A percentile compares a stretch with the other conserved stretches of the same genome.
These are phyloP conservation scores for Kokia cookei DNA, from an alignment of 441 rosid genomes.

Conservation along the genomic window DNA sequence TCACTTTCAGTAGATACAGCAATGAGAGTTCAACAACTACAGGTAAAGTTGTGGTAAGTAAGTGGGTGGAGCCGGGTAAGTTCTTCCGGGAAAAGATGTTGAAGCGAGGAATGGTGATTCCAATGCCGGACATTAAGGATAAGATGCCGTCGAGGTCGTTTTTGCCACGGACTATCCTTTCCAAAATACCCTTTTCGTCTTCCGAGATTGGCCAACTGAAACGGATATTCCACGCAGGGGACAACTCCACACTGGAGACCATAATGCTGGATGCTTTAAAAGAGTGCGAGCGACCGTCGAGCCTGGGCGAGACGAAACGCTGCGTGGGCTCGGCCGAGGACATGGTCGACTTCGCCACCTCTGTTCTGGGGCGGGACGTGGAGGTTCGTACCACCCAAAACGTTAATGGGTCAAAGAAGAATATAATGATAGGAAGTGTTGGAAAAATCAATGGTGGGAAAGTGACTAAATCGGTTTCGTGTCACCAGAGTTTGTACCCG, in stretches of 20 bases:
- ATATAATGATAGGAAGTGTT: conserved; percentile 61
- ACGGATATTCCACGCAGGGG: conserved; percentile 60
- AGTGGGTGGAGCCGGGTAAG: conserved; percentile 93
- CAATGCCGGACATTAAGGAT: conserved; percentile 88
- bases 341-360: conserved; percentile 77
- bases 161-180: conserved; percentile 65
- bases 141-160: conserved; percentile 94
- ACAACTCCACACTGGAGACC: conserved; percentile 61
- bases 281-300: conserved; percentile 82
- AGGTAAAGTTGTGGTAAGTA: conserved; percentile 33
- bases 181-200: conserved; percentile 74
- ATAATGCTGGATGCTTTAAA: conserved; percentile 52
- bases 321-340: conserved; percentile 91
- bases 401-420: conserved; percentile 50
- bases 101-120: conserved; percentile 65
- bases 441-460: conserved; percentile 72
- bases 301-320: conserved; percentile 81
- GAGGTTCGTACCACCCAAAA: conserved; percentile 63
- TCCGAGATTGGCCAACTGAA: conserved; percentile 44
- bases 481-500: conserved; percentile 92
- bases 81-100: conserved; percentile 73
- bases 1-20: conserved; percentile 45
- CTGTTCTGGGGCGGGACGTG: conserved; percentile 63
- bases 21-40: conserved; percentile 18
- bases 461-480: conserved; percentile 76